phyloP scores from a whole-genome alignment of 306 rosid genomes.

The Begonia loranthoides region DNA sequence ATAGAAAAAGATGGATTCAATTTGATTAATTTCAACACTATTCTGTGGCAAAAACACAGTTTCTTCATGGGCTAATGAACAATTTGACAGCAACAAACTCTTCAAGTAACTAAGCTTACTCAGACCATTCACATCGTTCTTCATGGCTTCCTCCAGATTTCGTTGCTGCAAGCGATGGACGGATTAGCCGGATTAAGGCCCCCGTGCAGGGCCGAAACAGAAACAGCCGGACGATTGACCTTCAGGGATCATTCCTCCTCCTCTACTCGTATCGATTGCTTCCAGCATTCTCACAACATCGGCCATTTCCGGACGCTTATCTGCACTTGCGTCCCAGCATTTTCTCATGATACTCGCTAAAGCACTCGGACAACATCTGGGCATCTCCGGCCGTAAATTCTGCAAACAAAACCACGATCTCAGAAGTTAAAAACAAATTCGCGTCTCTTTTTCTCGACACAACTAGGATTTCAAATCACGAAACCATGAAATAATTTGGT shows the following conservation, averaged over 20 bases:
- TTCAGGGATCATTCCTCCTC: conserved; percentile 66
- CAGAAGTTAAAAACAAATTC: too few relatives aligned
- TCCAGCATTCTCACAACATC: conserved; percentile 61
- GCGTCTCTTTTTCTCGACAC: too few relatives aligned
- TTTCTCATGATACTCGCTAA: conserved; percentile 38
- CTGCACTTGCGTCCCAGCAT: conserved; percentile 52
- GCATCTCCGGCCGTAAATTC: conserved; percentile 55
- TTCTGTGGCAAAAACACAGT: too few relatives aligned
- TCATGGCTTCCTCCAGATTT: too few relatives aligned
- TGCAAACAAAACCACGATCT: conserved; percentile 11
- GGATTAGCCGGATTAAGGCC: conserved; percentile 24
- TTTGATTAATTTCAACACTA: too few relatives aligned
- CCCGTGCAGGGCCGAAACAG: conserved; percentile 38
- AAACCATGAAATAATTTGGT: background rate
- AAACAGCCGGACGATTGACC: conserved; percentile 27
- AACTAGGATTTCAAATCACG: background rate
- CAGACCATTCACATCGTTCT: too few relatives aligned
- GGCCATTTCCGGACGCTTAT: conserved; percentile 50
- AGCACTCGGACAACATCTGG: conserved; percentile 50
- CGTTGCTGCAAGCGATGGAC: background rate
- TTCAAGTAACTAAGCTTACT: too few relatives aligned
- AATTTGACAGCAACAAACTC: too few relatives aligned
- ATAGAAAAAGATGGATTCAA: too few relatives aligned
- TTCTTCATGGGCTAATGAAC: too few relatives aligned
- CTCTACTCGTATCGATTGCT: conserved; percentile 54